Conservation (phyloP, 2,329 filamentous ascomycete genomes). For the Ascochyta pisi region DNA sequence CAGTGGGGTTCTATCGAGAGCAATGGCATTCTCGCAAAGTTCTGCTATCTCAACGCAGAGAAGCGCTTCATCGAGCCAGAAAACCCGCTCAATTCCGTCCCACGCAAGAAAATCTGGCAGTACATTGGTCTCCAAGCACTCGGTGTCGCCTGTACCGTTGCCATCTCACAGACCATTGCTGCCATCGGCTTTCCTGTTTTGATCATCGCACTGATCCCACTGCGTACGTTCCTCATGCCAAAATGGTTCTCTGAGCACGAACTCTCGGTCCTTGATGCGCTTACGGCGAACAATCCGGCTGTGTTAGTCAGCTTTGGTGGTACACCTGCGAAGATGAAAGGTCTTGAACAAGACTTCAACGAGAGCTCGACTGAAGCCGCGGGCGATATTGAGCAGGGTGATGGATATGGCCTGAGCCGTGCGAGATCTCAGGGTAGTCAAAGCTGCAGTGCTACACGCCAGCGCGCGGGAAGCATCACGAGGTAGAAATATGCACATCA, state of each 20-base stretch:
- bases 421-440: conserved; percentile 13
- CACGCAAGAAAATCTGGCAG: conserved; percentile 54
- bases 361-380: conserved; percentile 24
- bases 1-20: conserved; percentile 54
- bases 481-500: not conserved
- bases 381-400: conserved; percentile 17
- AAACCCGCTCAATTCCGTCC: conserved; percentile 55
- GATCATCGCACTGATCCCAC: conserved; percentile 62
- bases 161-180: conserved; percentile 64
- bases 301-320: conserved; percentile 61
- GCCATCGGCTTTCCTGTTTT: conserved; percentile 65
- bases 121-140: conserved; percentile 59
- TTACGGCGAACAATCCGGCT: conserved; percentile 60
- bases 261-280: conserved; percentile 57
- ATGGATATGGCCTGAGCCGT: conserved; percentile 2
- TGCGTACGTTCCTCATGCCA: conserved; percentile 59
- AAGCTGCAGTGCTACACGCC: conserved; percentile 26
- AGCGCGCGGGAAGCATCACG: conserved; percentile 33
- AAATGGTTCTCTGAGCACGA: conserved; percentile 58
- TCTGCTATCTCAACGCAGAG: conserved; percentile 57
- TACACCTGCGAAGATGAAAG: conserved; percentile 45
- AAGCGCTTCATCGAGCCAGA: conserved; percentile 55
- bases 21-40: conserved; percentile 59
- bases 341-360: conserved; percentile 31
- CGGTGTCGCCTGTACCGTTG: conserved; percentile 59